phyloP scores from a whole-genome alignment of 441 rosid species.

The Biscutella auriculata region DNA sequence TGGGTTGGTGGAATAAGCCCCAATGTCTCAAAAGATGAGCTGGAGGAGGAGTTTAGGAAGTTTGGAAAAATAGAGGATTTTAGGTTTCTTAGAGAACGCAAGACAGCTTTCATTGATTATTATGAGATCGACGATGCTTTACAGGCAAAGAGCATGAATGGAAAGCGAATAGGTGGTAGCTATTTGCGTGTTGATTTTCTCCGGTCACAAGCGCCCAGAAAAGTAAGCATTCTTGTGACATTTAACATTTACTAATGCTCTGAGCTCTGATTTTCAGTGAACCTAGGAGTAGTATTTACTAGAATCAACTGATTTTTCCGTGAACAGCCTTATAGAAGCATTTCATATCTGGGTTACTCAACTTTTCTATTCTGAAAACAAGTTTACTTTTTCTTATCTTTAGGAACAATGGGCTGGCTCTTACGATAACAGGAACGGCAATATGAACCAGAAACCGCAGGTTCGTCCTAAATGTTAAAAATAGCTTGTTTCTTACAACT shows the following conservation, averaged over 20 bases:
- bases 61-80: constrained; percentile 78
- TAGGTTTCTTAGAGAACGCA: constrained; percentile 64
- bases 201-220: constrained; percentile 52
- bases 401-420: constrained; percentile 61
- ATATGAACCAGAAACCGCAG: constrained; percentile 42
- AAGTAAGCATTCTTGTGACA: too few relatives aligned
- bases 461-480: constrained; percentile 28
- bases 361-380: not conserved
- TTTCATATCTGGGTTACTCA: not conserved
- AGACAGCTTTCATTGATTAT: constrained; percentile 64
- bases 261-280: not conserved
- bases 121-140: constrained; percentile 57
- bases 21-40: constrained; percentile 46
- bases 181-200: constrained; percentile 84
- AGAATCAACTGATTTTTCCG: not conserved
- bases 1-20: constrained; percentile 93
- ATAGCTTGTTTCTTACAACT: not conserved
- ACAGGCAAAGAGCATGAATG: constrained; percentile 73
- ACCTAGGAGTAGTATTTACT: not conserved
- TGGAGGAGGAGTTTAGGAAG: constrained; percentile 63
- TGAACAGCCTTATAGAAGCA: not conserved
- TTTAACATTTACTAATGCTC: too few relatives aligned
- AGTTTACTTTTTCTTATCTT: constrained; percentile 5
- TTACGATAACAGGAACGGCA: constrained; percentile 33
- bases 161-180: constrained; percentile 67